Evolutionary conservation across 2,329 filamentous ascomycete species (phyloP).

Genomic region (Sarocladiaceae sp.): DNA sequence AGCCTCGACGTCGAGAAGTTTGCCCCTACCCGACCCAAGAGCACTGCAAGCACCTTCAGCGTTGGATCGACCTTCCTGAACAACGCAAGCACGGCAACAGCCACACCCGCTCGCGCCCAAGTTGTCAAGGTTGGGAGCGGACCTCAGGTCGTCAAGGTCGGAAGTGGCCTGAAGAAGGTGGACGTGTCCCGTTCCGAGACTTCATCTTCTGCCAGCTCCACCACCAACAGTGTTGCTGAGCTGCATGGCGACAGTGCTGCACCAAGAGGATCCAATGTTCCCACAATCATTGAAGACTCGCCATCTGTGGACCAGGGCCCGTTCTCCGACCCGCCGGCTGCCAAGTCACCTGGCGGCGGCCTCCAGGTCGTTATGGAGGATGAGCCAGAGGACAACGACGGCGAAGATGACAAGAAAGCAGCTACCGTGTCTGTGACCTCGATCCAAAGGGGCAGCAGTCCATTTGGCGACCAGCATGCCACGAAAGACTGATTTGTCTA

Average conservation of each 20-base stretch:
- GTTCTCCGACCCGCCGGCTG: constrained; percentile 47
- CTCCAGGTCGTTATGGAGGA: constrained; percentile 53
- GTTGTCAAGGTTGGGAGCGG: constrained; percentile 52
- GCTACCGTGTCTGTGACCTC: constrained; percentile 11
- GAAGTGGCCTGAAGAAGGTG: constrained; percentile 38
- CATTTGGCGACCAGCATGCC: constrained; percentile 54
- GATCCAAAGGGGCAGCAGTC: constrained; percentile 33
- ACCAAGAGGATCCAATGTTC: background rate
- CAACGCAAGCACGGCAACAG: constrained; percentile 48
- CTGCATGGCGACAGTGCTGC: constrained; percentile 3
- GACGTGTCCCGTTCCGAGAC: constrained; percentile 29
- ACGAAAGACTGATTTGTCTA: constrained; percentile 37
- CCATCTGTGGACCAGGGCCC: constrained; percentile 48
- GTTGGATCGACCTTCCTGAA: constrained; percentile 64
- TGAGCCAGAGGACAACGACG: constrained; percentile 32
- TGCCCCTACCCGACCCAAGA: constrained; percentile 40
- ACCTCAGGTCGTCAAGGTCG: constrained; percentile 38
- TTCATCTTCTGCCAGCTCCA: constrained; percentile 4
- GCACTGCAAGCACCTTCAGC: constrained; percentile 54
- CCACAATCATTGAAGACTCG: constrained; percentile 39
- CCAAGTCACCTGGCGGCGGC: constrained; percentile 33
- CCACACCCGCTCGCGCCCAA: constrained; percentile 50
- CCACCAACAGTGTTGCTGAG: background rate
- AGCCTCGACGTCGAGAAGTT: constrained; percentile 61
- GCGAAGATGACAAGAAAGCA: constrained; percentile 25